A percentile compares a stretch with the other conserved stretches of the same genome.
These are phyloP conservation scores for Raffaelea deltoideospora DNA, from an alignment of 2,329 filamentous ascomycete genomes.

Conservation along the genomic window DNA sequence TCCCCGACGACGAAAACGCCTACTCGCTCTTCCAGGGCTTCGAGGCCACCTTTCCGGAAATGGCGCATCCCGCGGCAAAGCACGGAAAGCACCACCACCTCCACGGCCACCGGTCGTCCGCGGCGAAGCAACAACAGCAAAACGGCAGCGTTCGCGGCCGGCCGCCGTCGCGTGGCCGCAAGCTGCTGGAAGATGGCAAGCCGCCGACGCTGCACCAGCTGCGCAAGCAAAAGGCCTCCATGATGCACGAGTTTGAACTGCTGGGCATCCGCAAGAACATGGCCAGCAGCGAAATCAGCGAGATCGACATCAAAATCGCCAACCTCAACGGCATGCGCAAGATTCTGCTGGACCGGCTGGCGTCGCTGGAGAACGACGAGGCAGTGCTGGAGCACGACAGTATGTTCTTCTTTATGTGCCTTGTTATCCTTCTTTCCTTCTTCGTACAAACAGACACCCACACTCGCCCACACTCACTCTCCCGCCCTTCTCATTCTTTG, in stretches of 20 bases:
- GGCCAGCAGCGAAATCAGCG: slow-evolving; percentile 88
- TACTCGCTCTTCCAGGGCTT: slow-evolving; percentile 97
- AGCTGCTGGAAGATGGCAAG: slow-evolving; percentile 51
- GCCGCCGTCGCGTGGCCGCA: slow-evolving; percentile 58
- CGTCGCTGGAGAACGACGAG: slow-evolving; percentile 80
- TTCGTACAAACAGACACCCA: too few species aligned
- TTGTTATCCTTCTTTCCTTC: slow-evolving; percentile 8
- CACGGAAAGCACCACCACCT: slow-evolving; percentile 47
- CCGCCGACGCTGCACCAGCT: slow-evolving; percentile 57
- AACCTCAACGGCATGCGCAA: slow-evolving; percentile 87
- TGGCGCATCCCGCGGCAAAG: slow-evolving; percentile 52
- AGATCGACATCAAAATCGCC: slow-evolving; percentile 93
- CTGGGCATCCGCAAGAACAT: slow-evolving; percentile 90
- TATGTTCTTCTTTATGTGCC: slow-evolving; percentile 23
- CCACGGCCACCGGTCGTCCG: slow-evolving; percentile 23
- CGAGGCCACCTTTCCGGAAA: slow-evolving; percentile 68
- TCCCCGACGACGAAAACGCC: slow-evolving; percentile 69
- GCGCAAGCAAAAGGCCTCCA: slow-evolving; percentile 61
- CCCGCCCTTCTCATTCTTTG: background rate
- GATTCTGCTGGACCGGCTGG: slow-evolving; percentile 78
- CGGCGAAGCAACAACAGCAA: background rate
- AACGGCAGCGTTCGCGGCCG: slow-evolving; percentile 36
- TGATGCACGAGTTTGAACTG: slow-evolving; percentile 82
- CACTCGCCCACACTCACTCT: too few species aligned
- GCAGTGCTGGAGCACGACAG: slow-evolving; percentile 76